Base-by-base conservation (phyloP, 257 asterid genomes). In the Oldenlandia corymbosa region DNA sequence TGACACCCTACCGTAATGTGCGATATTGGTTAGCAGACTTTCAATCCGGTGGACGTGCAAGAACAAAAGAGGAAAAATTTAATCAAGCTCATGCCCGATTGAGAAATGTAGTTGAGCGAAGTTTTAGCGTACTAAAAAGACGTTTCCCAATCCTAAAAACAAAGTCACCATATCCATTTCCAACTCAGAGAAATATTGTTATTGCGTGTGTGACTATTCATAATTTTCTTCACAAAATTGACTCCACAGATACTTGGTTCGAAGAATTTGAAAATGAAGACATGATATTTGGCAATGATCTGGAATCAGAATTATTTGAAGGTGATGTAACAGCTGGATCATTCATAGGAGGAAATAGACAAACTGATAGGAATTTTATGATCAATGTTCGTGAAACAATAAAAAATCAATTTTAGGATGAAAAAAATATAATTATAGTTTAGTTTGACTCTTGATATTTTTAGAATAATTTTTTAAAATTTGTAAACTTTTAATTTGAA, bases 201-300 rank as follows among this genome's bases (percentile, higher is more conserved):
- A n/a, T 46, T 46, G 52, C 61, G 9, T 56, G 34, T 56, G 17
- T 56, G 4, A 4, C 42, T 5, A 56, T 27, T 10, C 37, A 56
- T 9, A 56, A 56, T 16, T 56, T 27, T 56, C 42, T 56, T 27
- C 37, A 42, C 12, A 56, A 10, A 17, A 56, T 16, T 26, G 20
- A 20, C 20, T 8, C 20, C n/a, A 56, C 3, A 1, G 42, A 56
- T 14, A 56, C 6, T 16, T 56, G 5, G n/a, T 56, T 56, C 30
- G 42, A 56, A 30, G 61, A 56, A 56, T 56, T 56, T 31, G 61
- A 14, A 16, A 34, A 56, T 56, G 61, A 56, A 46, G 1, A 46
- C 1, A n/a, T n/a, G 1, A 23, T 1, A 2, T 1, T 3, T 0
- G 52, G 11, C 18, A 7, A 46, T 46, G 2, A 16, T n/a, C n/a